phyloP scores from a whole-genome alignment of 306 rosid genomes.

The Quercus cerris region DNA sequence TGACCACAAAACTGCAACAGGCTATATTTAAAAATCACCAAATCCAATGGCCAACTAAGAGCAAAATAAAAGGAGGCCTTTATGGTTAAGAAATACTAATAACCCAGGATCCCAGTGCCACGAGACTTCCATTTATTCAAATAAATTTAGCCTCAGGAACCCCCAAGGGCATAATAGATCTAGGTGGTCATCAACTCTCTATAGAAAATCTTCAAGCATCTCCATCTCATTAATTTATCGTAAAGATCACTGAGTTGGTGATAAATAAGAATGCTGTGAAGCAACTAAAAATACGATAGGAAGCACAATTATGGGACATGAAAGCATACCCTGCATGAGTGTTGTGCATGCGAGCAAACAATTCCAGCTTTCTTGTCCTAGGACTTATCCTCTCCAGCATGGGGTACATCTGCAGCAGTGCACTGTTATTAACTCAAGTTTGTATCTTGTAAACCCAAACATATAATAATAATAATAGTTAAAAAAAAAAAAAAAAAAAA shows the following conservation, averaged over 20 bases:
- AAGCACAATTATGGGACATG: conserved; percentile 2
- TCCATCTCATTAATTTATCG: too few relatives aligned
- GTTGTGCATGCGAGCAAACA: conserved; percentile 99
- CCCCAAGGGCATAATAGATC: not conserved
- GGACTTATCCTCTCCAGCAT: conserved; percentile 98
- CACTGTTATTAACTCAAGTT: conserved; percentile 11
- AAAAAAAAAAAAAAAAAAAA: not conserved
- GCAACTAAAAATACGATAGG: not conserved
- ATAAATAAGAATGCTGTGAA: not conserved
- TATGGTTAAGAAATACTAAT: not conserved
- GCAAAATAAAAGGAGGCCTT: not conserved
- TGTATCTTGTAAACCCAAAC: not conserved
- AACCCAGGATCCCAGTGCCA: not conserved
- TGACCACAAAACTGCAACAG: not conserved
- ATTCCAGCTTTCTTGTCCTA: conserved; percentile 91
- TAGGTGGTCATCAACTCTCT: not conserved
- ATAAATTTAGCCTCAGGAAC: not conserved
- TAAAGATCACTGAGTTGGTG: too few relatives aligned
- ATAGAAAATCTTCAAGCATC: too few relatives aligned
- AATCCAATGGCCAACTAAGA: not conserved
- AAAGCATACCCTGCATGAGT: conserved; percentile 92
- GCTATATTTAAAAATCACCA: not conserved
- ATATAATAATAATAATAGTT: not conserved
- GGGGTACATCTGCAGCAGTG: conserved; percentile 78
- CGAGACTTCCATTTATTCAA: not conserved